Percentiles rank a stretch among this genome's conserved stretches.
Conservation (phyloP, 306 rosid species). For the Pterocarpus macrocarpus region DNA sequence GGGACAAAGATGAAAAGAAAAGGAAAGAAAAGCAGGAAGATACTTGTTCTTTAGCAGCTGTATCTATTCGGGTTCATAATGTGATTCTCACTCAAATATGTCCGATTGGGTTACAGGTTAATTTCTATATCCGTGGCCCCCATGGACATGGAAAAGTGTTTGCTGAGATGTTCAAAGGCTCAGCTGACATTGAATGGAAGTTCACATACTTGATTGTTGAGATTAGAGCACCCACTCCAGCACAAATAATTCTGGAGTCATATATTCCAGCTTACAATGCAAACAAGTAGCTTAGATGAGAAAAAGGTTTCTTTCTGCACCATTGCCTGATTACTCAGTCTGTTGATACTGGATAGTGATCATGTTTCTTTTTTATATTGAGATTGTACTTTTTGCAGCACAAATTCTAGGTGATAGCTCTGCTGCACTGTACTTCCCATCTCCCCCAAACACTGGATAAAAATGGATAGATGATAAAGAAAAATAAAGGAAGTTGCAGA, state of each 20-base stretch:
- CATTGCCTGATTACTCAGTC: slow-evolving; percentile 38
- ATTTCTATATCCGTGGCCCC: slow-evolving; percentile 87
- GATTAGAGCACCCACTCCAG: slow-evolving; percentile 76
- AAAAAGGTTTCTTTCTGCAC: slow-evolving; percentile 55
- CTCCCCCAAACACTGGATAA: slow-evolving; percentile 3
- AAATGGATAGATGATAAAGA: slow-evolving; percentile 6
- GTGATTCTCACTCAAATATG: slow-evolving; percentile 31
- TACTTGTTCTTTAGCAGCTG: slow-evolving; percentile 27
- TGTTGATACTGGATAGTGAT: slow-evolving; percentile 50
- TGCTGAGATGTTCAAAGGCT: slow-evolving; percentile 86
- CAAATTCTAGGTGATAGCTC: slow-evolving; percentile 34
- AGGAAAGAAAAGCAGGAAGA: slow-evolving; percentile 12
- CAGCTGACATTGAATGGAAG: slow-evolving; percentile 78
- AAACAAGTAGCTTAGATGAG: slow-evolving; percentile 42
- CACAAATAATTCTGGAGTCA: slow-evolving; percentile 90
- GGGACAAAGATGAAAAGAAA: background rate
- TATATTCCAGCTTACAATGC: slow-evolving; percentile 72
- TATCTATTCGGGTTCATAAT: slow-evolving; percentile 21
- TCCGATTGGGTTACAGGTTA: slow-evolving; percentile 65
- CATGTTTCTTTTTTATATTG: slow-evolving; percentile 36
- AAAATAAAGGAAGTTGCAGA: background rate
- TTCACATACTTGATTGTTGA: slow-evolving; percentile 87
- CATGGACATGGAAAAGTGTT: slow-evolving; percentile 92
- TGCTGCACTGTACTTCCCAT: background rate
- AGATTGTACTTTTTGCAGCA: slow-evolving; percentile 30